Evolutionary conservation across 208 protist species (phyloP).

Genomic region (Leishmania gerbilli): DNA sequence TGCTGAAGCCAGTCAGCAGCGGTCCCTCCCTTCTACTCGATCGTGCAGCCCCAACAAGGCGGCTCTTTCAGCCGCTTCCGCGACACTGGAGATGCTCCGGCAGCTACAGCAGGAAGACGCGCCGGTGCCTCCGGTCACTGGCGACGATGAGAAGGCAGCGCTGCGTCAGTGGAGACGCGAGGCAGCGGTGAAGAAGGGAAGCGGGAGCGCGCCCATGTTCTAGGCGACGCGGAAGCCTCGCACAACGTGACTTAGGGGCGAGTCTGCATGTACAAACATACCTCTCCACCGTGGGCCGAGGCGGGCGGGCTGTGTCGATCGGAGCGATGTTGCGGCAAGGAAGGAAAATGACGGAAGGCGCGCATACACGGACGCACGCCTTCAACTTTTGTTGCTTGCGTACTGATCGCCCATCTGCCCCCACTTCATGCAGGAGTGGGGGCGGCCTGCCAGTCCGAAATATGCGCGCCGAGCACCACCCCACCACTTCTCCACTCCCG

Average conservation of each 20-base stretch:
- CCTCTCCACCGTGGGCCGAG: background rate
- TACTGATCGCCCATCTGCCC: background rate
- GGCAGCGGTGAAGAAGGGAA: slow-evolving; percentile 20
- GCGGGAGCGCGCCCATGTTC: slow-evolving; percentile 4
- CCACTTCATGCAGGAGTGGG: background rate
- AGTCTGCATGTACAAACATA: background rate
- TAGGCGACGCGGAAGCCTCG: background rate
- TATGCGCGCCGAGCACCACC: background rate
- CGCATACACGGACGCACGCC: background rate
- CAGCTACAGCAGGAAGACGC: slow-evolving; percentile 22
- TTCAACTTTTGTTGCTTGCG: background rate
- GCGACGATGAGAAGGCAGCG: slow-evolving; percentile 23
- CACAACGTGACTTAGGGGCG: background rate
- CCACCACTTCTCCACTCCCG: background rate
- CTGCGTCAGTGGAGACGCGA: slow-evolving; percentile 41
- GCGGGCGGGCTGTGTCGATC: background rate
- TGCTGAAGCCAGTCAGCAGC: background rate
- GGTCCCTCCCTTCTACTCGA: background rate
- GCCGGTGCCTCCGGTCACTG: slow-evolving; percentile 4
- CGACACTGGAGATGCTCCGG: slow-evolving; percentile 19
- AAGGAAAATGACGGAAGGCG: background rate
- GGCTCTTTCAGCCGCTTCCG: background rate
- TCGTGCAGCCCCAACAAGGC: background rate
- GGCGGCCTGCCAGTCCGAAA: background rate
- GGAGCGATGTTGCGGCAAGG: background rate